Percentiles rank a stretch among this genome's conserved stretches.
Evolutionary conservation across 2,329 filamentous ascomycete genomes (phyloP).

Genomic region (Cytospora schulzeri): DNA sequence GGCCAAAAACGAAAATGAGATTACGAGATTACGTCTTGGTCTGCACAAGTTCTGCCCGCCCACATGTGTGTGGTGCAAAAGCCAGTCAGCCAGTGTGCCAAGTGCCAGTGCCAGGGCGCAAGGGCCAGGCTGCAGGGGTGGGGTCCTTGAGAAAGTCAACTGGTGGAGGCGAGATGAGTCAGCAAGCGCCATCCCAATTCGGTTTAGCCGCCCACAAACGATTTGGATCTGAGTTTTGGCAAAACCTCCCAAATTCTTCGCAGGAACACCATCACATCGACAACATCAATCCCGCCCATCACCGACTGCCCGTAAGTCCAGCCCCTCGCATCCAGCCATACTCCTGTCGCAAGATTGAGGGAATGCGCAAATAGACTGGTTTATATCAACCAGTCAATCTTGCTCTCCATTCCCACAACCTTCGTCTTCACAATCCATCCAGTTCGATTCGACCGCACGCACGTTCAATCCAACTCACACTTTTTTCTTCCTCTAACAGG

Average conservation of each 20-base stretch:
- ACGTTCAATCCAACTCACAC: slow-evolving; percentile 17
- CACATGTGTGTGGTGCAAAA: too few species aligned
- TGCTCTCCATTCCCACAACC: background rate
- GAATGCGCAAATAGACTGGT: background rate
- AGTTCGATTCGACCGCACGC: slow-evolving; percentile 1
- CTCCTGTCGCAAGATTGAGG: slow-evolving; percentile 16
- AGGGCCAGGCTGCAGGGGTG: too few species aligned
- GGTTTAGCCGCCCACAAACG: slow-evolving; percentile 18
- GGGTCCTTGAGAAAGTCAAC: too few species aligned
- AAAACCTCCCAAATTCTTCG: slow-evolving; percentile 15
- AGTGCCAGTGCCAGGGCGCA: too few species aligned
- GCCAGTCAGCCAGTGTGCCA: too few species aligned
- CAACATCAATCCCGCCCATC: slow-evolving; percentile 25
- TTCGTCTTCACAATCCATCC: background rate
- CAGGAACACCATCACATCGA: slow-evolving; percentile 1
- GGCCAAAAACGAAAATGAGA: background rate
- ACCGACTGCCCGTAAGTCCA: slow-evolving; percentile 26
- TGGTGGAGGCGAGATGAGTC: background rate
- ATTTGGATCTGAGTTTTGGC: background rate
- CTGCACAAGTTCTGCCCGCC: background rate
- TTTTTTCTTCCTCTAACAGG: slow-evolving; percentile 12
- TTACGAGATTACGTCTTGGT: background rate
- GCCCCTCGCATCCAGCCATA: slow-evolving; percentile 1
- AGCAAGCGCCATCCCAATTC: background rate
- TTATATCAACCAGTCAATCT: background rate